Base-by-base conservation (phyloP, 768 basidiomycete genomes). In the Inosperma sp. region DNA sequence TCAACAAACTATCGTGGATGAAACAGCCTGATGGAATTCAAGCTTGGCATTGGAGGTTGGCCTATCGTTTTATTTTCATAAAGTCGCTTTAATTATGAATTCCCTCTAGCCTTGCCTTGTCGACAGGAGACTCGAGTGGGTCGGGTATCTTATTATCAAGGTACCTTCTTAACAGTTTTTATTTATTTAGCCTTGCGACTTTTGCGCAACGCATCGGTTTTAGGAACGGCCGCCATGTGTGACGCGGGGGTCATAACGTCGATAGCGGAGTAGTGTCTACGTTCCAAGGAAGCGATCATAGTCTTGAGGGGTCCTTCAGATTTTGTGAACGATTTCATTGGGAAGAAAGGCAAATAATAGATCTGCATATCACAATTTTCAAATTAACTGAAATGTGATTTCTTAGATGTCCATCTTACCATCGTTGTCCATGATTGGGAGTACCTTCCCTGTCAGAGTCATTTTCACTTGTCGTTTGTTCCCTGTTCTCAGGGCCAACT, bases 241-340 rank as follows among this genome's bases (percentile, higher is more conserved):
- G 79, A 80, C 59, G 64, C 86, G 48, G 77, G 74, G 2, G 67
- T 86, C 23, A 63, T 25, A 77, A 80, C 29, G 87, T 87, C 62
- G 71, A 73, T 1, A 53, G 85, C 41, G 60, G 55, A 1, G 77
- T 81, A 4, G 70, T 69, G 9, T 79, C 79, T 7, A 63, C 12
- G 23, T 21, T 57, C 21, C 51, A 85, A 79, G 76, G 85, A 7
- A 86, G 86, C 61, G 69, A n/a, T n/a, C n/a, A 68, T 25, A 83
- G 69, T 50, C 76, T 78, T 0, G 71, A 81, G 61, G 84, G 83
- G n/a, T n/a, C 25, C 64, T 71, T 41, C 72, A 82, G 56, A 86
- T 85, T 1, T 70, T n/a, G n/a, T 89, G 26, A 75, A 80, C 48
- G 78, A 87, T 30, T 88, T 88, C 59, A 77, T 87, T 36, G 76